Conservation (phyloP, 768 basidiomycete species). For the Phanerochaete carnosa region DNA sequence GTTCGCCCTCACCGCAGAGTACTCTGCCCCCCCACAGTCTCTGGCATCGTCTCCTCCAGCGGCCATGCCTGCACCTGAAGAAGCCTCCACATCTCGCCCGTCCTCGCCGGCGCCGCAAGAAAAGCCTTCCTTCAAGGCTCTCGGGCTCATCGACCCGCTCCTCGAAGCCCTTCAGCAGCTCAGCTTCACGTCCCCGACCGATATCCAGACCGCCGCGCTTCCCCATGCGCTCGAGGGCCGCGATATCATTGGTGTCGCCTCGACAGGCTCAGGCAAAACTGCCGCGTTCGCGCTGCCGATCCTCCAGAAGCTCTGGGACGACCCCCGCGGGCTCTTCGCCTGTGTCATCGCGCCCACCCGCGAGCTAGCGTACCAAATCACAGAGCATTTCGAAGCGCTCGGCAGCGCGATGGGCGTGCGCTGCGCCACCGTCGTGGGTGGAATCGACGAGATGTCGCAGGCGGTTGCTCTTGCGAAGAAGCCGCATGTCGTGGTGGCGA, state of each 20-base stretch:
- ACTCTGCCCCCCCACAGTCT: not conserved
- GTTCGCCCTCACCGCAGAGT: not conserved
- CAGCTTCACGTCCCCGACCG: conserved; percentile 82
- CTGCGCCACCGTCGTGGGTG: conserved; percentile 90
- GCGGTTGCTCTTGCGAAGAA: conserved; percentile 89
- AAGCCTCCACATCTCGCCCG: conserved; percentile 46
- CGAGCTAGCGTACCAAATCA: conserved; percentile 96
- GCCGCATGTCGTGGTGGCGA: conserved; percentile 94
- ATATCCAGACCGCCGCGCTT: conserved; percentile 82
- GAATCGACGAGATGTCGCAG: conserved; percentile 88
- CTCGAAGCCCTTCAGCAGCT: conserved; percentile 81
- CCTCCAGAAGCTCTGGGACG: conserved; percentile 93
- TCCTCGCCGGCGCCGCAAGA: conserved; percentile 20
- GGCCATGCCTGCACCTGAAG: conserved; percentile 62
- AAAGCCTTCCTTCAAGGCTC: conserved; percentile 65
- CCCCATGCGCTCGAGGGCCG: conserved; percentile 87
- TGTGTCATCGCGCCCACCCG: conserved; percentile 96
- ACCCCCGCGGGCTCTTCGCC: conserved; percentile 90
- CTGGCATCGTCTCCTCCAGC: not conserved
- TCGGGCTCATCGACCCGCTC: conserved; percentile 88
- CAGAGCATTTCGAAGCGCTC: conserved; percentile 91
- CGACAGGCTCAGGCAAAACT: conserved; percentile 97
- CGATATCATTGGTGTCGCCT: conserved; percentile 98
- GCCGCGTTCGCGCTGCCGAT: conserved; percentile 97
- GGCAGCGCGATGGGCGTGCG: conserved; percentile 93